A percentile compares a stretch with the other conserved stretches of the same genome.
phyloP scores from a whole-genome alignment of 345 rosid genomes.

The Kandelia obovata region DNA sequence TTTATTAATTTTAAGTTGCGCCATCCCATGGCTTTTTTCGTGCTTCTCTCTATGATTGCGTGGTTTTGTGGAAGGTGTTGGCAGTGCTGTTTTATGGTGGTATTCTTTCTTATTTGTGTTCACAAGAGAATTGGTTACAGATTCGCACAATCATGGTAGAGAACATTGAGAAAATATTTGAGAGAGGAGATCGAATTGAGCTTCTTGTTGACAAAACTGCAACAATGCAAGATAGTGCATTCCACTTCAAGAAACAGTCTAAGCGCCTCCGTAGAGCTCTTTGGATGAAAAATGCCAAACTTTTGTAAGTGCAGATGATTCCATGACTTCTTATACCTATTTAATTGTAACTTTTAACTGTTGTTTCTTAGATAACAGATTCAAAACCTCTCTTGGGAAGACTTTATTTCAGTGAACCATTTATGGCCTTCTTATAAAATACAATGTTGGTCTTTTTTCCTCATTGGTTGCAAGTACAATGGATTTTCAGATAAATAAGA shows the following conservation, averaged over 20 bases:
- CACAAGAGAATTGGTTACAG: conserved; percentile 28
- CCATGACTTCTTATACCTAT: background rate
- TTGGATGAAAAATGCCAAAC: conserved; percentile 97
- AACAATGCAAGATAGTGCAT: conserved; percentile 86
- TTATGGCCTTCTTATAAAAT: background rate
- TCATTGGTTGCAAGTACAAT: background rate
- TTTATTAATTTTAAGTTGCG: background rate
- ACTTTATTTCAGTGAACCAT: background rate
- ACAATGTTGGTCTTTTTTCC: background rate
- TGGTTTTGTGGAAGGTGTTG: background rate
- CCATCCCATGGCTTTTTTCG: background rate
- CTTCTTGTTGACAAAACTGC: conserved; percentile 95
- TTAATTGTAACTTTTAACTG: conserved; percentile 5
- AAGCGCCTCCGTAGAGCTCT: conserved; percentile 86
- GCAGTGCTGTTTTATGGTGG: background rate
- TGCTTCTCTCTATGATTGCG: background rate
- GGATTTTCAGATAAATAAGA: too few relatives aligned
- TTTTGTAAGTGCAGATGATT: conserved; percentile 54
- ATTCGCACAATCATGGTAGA: conserved; percentile 94
- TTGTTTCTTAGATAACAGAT: background rate
- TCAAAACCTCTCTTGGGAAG: background rate
- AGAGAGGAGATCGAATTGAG: conserved; percentile 94
- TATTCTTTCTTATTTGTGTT: conserved; percentile 1
- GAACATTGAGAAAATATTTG: conserved; percentile 92
- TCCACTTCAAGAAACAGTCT: conserved; percentile 95